A percentile compares a stretch with the other conserved stretches of the same genome.
Conservation (phyloP, 805 yeast species). For the Zygosaccharomyces gambellarensis region DNA sequence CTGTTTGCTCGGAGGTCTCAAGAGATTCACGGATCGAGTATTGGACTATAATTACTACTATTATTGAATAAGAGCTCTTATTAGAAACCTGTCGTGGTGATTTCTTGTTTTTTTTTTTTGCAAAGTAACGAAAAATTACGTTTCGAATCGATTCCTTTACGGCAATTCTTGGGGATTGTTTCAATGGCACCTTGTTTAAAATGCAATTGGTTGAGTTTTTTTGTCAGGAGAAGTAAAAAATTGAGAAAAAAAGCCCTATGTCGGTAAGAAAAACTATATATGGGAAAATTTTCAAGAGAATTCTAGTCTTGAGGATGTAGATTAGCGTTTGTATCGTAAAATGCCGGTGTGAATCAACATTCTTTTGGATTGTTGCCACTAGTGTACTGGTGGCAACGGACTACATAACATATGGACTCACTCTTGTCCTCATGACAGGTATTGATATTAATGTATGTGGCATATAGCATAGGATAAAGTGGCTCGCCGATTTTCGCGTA, state of each 20-base stretch:
- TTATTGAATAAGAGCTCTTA: not conserved
- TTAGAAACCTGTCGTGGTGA: not conserved
- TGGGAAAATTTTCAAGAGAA: not conserved
- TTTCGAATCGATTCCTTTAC: not conserved
- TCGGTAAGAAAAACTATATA: not conserved
- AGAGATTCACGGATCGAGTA: slow-evolving; percentile 5
- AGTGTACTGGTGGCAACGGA: not conserved
- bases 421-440: not conserved
- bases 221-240: not conserved
- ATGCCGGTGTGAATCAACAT: not conserved
- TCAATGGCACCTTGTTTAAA: not conserved
- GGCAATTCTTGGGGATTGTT: not conserved
- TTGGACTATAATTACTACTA: no score
- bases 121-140: not conserved
- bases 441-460: not conserved
- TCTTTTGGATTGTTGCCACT: not conserved
- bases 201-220: not conserved
- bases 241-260: not conserved
- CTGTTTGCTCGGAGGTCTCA: slow-evolving; percentile 4
- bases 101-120: not conserved
- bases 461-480: not conserved
- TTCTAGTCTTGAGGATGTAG: not conserved
- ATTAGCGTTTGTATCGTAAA: not conserved
- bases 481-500: slow-evolving; percentile 7
- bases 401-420: no score